phyloP scores from a whole-genome alignment of 495 filamentous ascomycete species.

The Penicillium crystallinum region DNA sequence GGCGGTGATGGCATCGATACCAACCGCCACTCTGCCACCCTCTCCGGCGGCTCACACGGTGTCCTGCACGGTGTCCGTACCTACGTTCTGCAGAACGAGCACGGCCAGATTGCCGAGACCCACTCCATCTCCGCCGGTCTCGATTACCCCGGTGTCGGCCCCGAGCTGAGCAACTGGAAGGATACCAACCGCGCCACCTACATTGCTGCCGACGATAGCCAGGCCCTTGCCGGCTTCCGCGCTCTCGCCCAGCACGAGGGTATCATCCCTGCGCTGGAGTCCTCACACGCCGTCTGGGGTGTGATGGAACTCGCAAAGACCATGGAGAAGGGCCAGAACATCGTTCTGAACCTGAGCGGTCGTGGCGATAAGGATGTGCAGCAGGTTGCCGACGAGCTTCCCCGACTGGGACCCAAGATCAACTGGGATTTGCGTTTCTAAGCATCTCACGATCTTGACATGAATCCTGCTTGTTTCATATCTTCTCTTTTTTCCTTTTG shows the following conservation, averaged over 20 bases:
- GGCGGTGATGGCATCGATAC: conserved; percentile 96
- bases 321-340: conserved; percentile 80
- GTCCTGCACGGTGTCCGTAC: conserved; percentile 94
- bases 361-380: conserved; percentile 98
- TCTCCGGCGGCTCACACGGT: conserved; percentile 82
- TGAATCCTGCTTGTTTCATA: not conserved
- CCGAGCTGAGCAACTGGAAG: conserved; percentile 87
- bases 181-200: conserved; percentile 80
- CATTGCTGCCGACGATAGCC: conserved; percentile 83
- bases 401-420: conserved; percentile 81
- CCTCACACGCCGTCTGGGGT: conserved; percentile 86
- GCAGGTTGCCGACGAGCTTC: conserved; percentile 92
- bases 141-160: conserved; percentile 95
- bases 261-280: conserved; percentile 94
- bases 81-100: conserved; percentile 85
- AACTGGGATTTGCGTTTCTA: conserved; percentile 89
- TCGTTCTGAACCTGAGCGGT: conserved; percentile 92
- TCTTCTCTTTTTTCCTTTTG: not conserved
- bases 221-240: conserved; percentile 87
- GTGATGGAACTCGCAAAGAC: conserved; percentile 86
- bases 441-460: not conserved
- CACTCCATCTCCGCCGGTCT: conserved; percentile 97
- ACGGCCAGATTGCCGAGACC: conserved; percentile 90
- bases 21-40: conserved; percentile 77
- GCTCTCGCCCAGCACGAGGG: conserved; percentile 81